phyloP scores from a whole-genome alignment of 1,139 yeast species.

The Pichia sp. region DNA sequence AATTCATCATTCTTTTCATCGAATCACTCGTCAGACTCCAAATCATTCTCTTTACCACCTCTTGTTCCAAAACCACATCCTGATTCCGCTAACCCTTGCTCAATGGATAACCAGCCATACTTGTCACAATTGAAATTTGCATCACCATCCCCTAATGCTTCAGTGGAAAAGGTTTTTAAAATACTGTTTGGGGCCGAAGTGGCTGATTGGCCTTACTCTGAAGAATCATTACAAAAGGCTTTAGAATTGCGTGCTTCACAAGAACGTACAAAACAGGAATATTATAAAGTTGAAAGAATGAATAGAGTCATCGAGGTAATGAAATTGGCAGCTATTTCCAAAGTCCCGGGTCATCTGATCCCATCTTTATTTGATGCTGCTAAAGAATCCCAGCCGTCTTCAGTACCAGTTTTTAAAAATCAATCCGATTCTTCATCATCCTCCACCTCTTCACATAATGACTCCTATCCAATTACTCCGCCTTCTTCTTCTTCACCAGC shows the following conservation, averaged over 20 bases:
- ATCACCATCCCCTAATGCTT: not conserved
- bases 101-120: not conserved
- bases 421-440: too few species aligned
- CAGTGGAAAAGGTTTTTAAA: conserved; percentile 19
- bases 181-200: conserved; percentile 53
- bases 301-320: conserved; percentile 60
- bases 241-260: conserved; percentile 69
- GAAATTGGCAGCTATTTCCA: conserved; percentile 58
- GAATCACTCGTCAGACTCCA: too few species aligned
- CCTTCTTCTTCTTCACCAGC: conserved; percentile 4
- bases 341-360: conserved; percentile 67
- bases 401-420: not conserved
- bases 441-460: not conserved
- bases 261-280: conserved; percentile 83
- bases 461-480: not conserved
- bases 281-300: conserved; percentile 63
- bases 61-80: not conserved
- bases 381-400: not conserved
- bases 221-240: conserved; percentile 60
- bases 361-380: conserved; percentile 51
- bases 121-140: not conserved
- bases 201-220: conserved; percentile 58
- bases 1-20: not conserved
- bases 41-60: not conserved
- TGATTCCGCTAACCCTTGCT: not conserved